Evolutionary conservation across 306 rosid genomes (phyloP), one percentile per base, ranked within the genome.

Genomic region (Castanopsis chinensis): DNA sequence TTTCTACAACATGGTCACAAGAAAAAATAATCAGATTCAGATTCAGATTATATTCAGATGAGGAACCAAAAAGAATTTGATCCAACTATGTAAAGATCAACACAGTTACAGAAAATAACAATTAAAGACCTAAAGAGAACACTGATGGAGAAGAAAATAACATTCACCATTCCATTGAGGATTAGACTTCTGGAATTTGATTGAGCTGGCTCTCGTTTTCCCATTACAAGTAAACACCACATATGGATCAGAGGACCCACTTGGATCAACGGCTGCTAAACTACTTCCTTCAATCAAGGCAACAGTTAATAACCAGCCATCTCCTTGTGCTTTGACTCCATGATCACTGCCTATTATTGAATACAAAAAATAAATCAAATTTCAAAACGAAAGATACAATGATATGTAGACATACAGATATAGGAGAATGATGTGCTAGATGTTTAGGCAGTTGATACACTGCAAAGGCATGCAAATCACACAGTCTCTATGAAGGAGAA

Each of bases 241-340:
- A 30, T 91, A 96, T 28, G 98, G 97, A 82, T 93, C 98, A 82
- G 91, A 87, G 75, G 86, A 76, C 7, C 92, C 89, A 45, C 82
- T 87, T 79, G 93, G 84, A 85, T 90, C 90, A 75, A 87, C 91
- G 41, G 90, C 84, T 45, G 96, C 90, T 82, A 96, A 78, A 86
- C 88, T 87, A 81, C 82, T 85, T 87, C 99, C 99, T 87, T 96
- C 93, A 61, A 96, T 86, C 86, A 96, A 83, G 68, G 99, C 98
- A 84, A 96, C 96, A 64, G 99, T 96, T 60, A 96, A 90, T 80
- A 91, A 71, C 99, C 99, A 96, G 80, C 99, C 99, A 79, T 91
- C 97, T 88, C 99, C 99, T 68, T 84, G 94, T 57, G 99, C 96
- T 87, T 91, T 96, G 80, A 93, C 81, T 81, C 98, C 97, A 80